phyloP scores from a whole-genome alignment of 2,329 filamentous ascomycete species.

The Lachnellula subtilissima region DNA sequence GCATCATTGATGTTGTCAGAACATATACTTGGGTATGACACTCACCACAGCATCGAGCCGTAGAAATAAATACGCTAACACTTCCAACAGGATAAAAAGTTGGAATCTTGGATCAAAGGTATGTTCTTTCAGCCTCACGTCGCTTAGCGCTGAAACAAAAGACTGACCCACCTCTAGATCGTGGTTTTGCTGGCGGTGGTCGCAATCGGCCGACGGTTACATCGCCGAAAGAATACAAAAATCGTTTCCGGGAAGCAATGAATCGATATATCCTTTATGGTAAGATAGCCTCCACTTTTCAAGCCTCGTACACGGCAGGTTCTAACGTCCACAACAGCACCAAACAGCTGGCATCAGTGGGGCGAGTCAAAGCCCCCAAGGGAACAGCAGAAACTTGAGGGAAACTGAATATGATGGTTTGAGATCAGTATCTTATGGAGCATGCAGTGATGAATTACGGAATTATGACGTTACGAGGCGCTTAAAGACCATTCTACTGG shows the following conservation, averaged over 20 bases:
- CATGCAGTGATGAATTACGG: no score
- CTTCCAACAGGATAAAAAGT: conserved; percentile 69
- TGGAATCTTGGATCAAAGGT: conserved; percentile 96
- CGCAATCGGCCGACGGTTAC: conserved; percentile 90
- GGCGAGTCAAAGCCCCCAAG: neutral
- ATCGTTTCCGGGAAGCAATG: conserved; percentile 94
- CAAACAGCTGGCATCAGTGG: conserved; percentile 24
- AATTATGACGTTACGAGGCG: no score
- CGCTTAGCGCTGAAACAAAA: no score
- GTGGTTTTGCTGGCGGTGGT: conserved; percentile 71
- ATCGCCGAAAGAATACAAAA: conserved; percentile 92
- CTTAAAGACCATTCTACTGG: no score
- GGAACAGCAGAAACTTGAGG: neutral
- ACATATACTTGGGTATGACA: conserved; percentile 78
- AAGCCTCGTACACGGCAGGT: neutral
- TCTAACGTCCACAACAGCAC: conserved; percentile 12
- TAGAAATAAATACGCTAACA: conserved; percentile 3
- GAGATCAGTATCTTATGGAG: neutral
- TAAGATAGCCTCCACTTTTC: conserved; percentile 1
- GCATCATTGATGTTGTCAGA: conserved; percentile 96
- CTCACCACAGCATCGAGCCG: neutral
- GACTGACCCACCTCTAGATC: conserved; percentile 44
- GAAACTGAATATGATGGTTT: neutral
- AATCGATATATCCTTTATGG: conserved; percentile 61
- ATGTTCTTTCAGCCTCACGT: no score